Evolutionary conservation across 2,329 filamentous ascomycete genomes (phyloP).

Genomic region (Canariomyces notabilis): DNA sequence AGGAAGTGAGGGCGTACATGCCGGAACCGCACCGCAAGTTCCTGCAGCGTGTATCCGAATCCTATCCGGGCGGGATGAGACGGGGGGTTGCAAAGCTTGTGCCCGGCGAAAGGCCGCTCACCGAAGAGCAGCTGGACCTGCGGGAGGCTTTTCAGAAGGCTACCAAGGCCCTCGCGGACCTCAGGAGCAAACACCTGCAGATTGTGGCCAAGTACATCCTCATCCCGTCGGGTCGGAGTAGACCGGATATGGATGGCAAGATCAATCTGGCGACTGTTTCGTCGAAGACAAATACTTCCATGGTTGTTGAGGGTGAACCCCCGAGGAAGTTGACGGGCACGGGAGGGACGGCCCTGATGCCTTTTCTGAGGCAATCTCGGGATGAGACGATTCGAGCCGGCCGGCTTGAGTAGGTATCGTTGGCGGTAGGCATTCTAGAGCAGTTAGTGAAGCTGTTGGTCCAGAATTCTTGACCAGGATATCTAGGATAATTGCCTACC

Average conservation of each 20-base stretch:
- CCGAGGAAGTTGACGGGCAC: slow-evolving; percentile 65
- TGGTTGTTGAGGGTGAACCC: not conserved
- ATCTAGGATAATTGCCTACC: too few relatives aligned
- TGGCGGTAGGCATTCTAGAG: not conserved
- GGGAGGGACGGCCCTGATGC: slow-evolving; percentile 79
- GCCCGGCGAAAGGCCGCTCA: slow-evolving; percentile 31
- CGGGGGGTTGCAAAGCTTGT: slow-evolving; percentile 51
- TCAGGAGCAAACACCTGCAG: slow-evolving; percentile 82
- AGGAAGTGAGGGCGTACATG: slow-evolving; percentile 85
- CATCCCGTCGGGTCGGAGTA: slow-evolving; percentile 61
- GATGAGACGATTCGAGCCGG: slow-evolving; percentile 64
- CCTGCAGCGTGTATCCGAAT: slow-evolving; percentile 56
- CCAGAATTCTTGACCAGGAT: too few relatives aligned
- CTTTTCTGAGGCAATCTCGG: slow-evolving; percentile 82
- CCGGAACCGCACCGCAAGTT: slow-evolving; percentile 77
- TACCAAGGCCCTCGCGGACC: slow-evolving; percentile 66
- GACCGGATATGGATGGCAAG: slow-evolving; percentile 12
- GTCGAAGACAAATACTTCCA: slow-evolving; percentile 18
- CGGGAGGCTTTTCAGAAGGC: slow-evolving; percentile 61
- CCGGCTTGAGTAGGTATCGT: not conserved
- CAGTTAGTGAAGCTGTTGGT: too few relatives aligned
- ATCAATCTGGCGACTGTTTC: slow-evolving; percentile 45
- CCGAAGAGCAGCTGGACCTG: slow-evolving; percentile 39
- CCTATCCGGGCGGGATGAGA: slow-evolving; percentile 46
- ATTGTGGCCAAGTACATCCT: slow-evolving; percentile 91